Evolutionary conservation across 768 basidiomycete genomes (phyloP).

Genomic region (Leccinum ochraceum): DNA sequence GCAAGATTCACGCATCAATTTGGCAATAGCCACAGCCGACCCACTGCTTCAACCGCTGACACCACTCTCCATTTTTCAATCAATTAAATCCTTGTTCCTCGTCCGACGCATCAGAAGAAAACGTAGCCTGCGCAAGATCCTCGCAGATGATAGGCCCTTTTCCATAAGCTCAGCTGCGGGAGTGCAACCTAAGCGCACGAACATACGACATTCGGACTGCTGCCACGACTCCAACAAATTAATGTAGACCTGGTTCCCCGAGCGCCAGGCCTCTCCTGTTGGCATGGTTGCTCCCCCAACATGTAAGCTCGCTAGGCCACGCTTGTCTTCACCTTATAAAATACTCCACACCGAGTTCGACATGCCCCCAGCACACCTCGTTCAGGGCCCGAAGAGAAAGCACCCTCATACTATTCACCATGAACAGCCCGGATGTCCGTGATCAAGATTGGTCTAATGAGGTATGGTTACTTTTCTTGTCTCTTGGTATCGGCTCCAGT

Average conservation of each 20-base stretch:
- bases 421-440: background rate
- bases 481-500: background rate
- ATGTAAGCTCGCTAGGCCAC: conserved; percentile 4
- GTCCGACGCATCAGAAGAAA: too few relatives aligned
- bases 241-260: background rate
- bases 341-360: background rate
- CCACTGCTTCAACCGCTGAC: too few relatives aligned
- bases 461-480: conserved; percentile 3
- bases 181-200: background rate
- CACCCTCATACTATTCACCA: background rate
- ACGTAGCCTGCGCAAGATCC: too few relatives aligned
- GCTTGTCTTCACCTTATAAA: conserved; percentile 8
- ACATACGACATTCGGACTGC: background rate
- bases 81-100: too few relatives aligned
- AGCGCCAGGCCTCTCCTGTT: background rate
- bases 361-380: background rate
- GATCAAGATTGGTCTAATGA: background rate
- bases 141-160: too few relatives aligned
- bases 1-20: too few relatives aligned
- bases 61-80: too few relatives aligned
- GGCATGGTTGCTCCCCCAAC: background rate
- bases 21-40: too few relatives aligned
- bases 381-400: background rate
- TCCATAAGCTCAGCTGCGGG: too few relatives aligned
- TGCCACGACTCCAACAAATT: background rate